Conservation (phyloP, 768 basidiomycete genomes). For the Rubroboletus satanas region DNA sequence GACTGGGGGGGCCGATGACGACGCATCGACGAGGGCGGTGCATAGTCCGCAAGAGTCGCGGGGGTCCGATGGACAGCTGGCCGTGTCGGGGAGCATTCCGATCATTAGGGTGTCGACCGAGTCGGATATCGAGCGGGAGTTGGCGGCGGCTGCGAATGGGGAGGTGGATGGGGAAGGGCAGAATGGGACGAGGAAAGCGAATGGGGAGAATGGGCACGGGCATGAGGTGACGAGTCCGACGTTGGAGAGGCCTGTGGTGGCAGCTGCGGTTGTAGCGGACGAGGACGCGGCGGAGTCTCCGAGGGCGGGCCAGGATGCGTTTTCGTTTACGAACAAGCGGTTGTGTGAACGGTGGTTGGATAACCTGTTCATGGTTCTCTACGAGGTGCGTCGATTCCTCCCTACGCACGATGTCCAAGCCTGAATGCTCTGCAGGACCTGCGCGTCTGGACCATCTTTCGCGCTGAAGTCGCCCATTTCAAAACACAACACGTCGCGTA, state of each 20-base stretch:
- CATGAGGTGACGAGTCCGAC: constrained; percentile 24
- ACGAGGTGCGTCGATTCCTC: constrained; percentile 62
- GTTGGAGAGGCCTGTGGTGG: constrained; percentile 43
- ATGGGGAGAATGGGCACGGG: constrained; percentile 13
- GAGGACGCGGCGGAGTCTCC: constrained; percentile 24
- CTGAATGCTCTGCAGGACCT: constrained; percentile 54
- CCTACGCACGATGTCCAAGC: neutral
- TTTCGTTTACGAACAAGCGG: constrained; percentile 94
- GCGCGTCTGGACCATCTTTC: constrained; percentile 97
- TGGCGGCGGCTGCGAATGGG: constrained; percentile 26
- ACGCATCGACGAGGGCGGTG: constrained; percentile 68
- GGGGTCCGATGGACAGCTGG: constrained; percentile 26
- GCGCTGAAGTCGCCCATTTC: constrained; percentile 97
- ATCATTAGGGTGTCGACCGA: constrained; percentile 79
- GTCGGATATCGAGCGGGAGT: constrained; percentile 50
- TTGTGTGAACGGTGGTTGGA: constrained; percentile 97
- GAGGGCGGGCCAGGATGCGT: constrained; percentile 50
- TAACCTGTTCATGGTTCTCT: constrained; percentile 96
- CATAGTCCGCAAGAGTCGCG: constrained; percentile 29
- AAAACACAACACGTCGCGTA: constrained; percentile 98
- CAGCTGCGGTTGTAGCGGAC: constrained; percentile 33
- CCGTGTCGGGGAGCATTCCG: constrained; percentile 39
- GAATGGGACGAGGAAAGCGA: constrained; percentile 11
- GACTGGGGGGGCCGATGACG: constrained; percentile 45
- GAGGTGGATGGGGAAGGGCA: constrained; percentile 11